Evolutionary conservation across 139 green algal genomes (phyloP).

Genomic region (Edaphochlamys debaryana): DNA sequence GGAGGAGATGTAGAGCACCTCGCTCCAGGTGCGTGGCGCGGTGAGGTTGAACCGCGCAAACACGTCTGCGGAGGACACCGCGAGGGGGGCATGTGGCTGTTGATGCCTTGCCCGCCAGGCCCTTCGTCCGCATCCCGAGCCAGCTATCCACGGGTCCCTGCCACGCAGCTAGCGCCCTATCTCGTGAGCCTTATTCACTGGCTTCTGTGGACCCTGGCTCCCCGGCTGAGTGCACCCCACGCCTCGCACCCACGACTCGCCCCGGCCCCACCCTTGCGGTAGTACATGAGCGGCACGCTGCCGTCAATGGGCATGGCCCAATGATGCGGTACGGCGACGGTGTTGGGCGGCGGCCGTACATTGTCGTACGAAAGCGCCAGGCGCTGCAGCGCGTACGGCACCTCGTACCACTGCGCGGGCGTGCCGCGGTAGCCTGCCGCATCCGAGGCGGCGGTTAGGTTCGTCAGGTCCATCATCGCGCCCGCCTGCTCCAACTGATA

Average conservation of each 20-base stretch:
- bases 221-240: too few species aligned
- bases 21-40: conserved; percentile 33
- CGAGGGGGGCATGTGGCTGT: too few species aligned
- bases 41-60: background rate
- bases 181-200: too few species aligned
- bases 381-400: background rate
- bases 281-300: conserved; percentile 35
- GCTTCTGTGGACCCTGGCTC: too few species aligned
- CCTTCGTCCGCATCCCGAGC: too few species aligned
- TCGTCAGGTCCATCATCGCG: background rate
- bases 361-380: conserved; percentile 7
- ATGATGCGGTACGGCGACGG: background rate
- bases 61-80: too few species aligned
- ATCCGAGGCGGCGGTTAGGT: background rate
- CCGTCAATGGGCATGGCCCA: conserved; percentile 5
- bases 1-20: conserved; percentile 35
- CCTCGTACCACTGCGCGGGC: background rate
- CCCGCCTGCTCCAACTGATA: background rate
- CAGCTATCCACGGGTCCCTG: too few species aligned
- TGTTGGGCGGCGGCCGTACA: too few species aligned
- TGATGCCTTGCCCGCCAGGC: too few species aligned
- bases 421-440: background rate
- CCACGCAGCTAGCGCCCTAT: too few species aligned
- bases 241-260: too few species aligned
- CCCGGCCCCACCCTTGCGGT: too few species aligned